phyloP scores from a whole-genome alignment of 2,329 filamentous ascomycete species.

The Diaporthe ilicicola region DNA sequence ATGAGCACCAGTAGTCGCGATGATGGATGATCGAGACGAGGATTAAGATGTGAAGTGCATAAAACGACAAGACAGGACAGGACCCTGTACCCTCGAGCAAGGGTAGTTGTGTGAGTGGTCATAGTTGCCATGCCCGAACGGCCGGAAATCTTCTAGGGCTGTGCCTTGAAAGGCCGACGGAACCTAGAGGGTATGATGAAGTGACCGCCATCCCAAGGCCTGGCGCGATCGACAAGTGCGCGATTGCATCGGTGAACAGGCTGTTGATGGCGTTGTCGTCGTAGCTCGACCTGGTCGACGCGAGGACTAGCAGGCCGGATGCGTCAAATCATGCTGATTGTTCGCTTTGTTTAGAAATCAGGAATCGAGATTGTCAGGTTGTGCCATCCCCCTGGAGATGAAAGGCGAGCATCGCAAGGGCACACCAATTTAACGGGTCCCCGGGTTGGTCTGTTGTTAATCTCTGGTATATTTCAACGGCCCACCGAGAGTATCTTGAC shows the following conservation, averaged over 20 bases:
- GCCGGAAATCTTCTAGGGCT: not conserved
- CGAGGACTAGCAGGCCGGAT: not conserved
- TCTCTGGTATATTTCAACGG: conserved; percentile 9
- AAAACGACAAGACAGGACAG: not conserved
- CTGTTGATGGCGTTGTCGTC: not conserved
- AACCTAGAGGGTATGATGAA: conserved; percentile 23
- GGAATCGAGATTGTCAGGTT: not conserved
- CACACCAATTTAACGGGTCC: conserved; percentile 1
- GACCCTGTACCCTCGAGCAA: conserved; percentile 9
- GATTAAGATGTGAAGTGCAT: not conserved
- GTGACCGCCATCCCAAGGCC: not conserved
- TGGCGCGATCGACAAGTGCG: not conserved
- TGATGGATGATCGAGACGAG: not conserved
- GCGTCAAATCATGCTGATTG: not conserved
- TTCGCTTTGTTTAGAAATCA: not conserved
- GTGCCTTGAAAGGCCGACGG: not conserved
- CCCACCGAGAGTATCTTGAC: conserved; percentile 1
- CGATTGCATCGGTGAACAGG: conserved; percentile 11
- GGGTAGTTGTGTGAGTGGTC: conserved; percentile 11
- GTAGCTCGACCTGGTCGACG: not conserved
- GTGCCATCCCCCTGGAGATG: not conserved
- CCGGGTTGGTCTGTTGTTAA: conserved; percentile 13
- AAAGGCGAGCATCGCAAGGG: conserved; percentile 15
- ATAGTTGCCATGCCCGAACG: not conserved
- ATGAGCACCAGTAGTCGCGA: not conserved